Base-by-base conservation (phyloP, 805 yeast species). In the Myxozyma mucilagina region DNA sequence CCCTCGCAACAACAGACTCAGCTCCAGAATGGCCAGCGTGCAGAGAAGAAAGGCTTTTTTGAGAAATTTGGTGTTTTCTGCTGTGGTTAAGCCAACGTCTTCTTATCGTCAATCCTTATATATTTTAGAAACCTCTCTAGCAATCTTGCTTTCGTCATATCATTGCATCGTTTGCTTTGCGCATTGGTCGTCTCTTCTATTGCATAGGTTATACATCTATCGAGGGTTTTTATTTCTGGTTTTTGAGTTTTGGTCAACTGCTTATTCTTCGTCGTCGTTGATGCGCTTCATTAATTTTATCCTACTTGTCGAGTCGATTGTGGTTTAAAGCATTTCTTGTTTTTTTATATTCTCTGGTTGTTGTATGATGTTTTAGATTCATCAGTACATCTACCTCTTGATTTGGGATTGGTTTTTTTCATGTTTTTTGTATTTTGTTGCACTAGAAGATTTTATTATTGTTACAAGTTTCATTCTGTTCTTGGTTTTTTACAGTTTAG, bases 31-130 rank as follows among this genome's bases (percentile, higher is more conserved):
- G 55, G 57, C 53, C 67, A 52, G 50, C 59, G 60, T 11, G 56
- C 57, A n/a, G 75, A 71, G 57, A 59, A 66, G 60, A 62, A 63
- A 41, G 73, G 73, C 13, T 70, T 73, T 53, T 72, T 72, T 71
- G 66, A 69, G 31, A 69, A 65, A 59, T 63, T 72, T 43, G 66
- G 71, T 24, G 64, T 73, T 16, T 71, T 72, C 53, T 72, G 75
- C 70, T 72, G 75, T 47, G 74, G 74, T 42, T 72, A 69, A 55
- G 13, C 34, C 24, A 10, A 9, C 24, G 36, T 13, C 9, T 6
- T 36, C 11, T 9, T 20, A 38, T 24, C 39, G 16, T 14, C 13
- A 14, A 16, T 31, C 34, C 39, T 24, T 53, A 13, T 44, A 20
- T 29, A 4, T n/a, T 53, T 43, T 47, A 31, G 44, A 35, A 7